Conservation (phyloP, 202 grass and related monocot species). For the Setaria viridis region DNA sequence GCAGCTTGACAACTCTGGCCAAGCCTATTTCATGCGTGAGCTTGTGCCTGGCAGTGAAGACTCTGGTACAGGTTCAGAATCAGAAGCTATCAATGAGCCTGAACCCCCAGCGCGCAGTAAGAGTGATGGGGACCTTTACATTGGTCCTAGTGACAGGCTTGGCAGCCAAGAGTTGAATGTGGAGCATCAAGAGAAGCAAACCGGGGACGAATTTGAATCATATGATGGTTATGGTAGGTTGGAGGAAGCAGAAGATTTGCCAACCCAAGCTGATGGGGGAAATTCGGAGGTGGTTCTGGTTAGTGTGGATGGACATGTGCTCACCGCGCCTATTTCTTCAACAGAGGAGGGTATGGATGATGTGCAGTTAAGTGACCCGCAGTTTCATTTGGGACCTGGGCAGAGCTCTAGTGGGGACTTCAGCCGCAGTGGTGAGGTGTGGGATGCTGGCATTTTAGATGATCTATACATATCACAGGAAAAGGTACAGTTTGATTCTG, state of each 20-base stretch:
- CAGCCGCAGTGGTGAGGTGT: conserved; percentile 65
- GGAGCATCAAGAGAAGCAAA: conserved; percentile 55
- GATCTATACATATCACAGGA: conserved; percentile 60
- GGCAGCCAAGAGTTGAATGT: conserved; percentile 55
- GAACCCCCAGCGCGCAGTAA: conserved; percentile 53
- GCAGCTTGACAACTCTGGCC: conserved; percentile 94
- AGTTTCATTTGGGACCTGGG: conserved; percentile 95
- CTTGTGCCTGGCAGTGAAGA: conserved; percentile 65
- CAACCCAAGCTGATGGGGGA: conserved; percentile 55
- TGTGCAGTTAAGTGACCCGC: conserved; percentile 79
- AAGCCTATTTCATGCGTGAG: conserved; percentile 96
- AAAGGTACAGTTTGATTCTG: conserved; percentile 55
- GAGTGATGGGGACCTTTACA: conserved; percentile 63
- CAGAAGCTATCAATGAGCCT: conserved; percentile 45
- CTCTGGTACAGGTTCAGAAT: conserved; percentile 23
- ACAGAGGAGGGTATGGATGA: conserved; percentile 58
- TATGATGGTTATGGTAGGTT: conserved; percentile 77
- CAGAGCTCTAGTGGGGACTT: conserved; percentile 81
- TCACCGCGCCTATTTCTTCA: conserved; percentile 88
- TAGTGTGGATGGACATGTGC: conserved; percentile 90
- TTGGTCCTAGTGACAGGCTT: conserved; percentile 33
- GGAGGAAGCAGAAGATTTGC: conserved; percentile 70
- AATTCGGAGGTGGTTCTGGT: conserved; percentile 95
- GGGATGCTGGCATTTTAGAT: conserved; percentile 76
- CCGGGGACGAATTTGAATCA: conserved; percentile 54